Evolutionary conservation across 2,329 filamentous ascomycete species (phyloP), one percentile per base, ranked within the genome.

Genomic region (Trichoderma hamatum): DNA sequence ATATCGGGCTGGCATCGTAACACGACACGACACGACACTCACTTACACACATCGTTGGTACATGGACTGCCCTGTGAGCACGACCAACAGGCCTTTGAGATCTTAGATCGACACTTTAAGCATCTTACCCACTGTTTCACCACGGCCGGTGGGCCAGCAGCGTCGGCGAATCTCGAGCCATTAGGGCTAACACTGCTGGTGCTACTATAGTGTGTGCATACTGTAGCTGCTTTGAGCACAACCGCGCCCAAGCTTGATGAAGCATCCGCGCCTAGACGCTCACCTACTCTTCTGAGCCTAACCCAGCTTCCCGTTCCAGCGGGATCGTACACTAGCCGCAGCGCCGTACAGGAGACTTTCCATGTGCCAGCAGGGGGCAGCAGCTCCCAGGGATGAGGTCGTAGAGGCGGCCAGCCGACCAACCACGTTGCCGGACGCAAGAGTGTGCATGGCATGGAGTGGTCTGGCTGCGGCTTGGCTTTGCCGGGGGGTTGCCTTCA

Each of bases 281-380:
- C 63, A 58, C 68, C 63, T 60, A 21, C 68, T 65, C 46, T 43
- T 64, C 67, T 46, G 9, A 43, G 54, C 61, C 39, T 59, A 59
- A 54, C 61, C 55, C 59, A 70, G 66, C 67, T 70, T 70, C 69
- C 69, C 66, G 51, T 70, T 69, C 66, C 59, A 62, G 69, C 59
- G 64, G 69, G 65, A 70, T 68, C 69, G 56, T 63, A 66, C 69
- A 58, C 65, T 63, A 70, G 69, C 49, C 36, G 54, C 36, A 39
- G 30, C 64, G 34, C n/a, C 21, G 26, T 39, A 58, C 32, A 58
- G 67, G 60, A 61, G 62, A 49, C 49, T 66, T 66, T 49, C 67
- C 68, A 69, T 69, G 68, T 67, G 68, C 68, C 54, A 69, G 46
- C 68, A 67, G 43, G 54, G 59, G 59, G 28, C 39, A 43, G 36